Conservation (phyloP, 306 rosid species). For the Cucumis hystrix region DNA sequence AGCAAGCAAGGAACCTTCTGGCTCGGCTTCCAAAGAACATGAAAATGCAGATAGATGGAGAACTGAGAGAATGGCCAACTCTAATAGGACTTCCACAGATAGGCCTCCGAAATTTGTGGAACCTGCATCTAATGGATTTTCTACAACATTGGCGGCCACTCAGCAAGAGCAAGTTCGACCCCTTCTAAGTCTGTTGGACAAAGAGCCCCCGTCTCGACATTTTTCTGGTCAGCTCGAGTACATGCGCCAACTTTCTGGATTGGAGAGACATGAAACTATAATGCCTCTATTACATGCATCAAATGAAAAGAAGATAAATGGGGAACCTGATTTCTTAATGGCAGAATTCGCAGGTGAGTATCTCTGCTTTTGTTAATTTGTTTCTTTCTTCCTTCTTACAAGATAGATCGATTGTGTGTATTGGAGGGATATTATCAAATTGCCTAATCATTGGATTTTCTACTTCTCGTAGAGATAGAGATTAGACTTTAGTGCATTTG, state of each 20-base stretch:
- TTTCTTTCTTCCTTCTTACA: not conserved
- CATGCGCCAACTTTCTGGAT: slow-evolving; percentile 74
- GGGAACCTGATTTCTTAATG: slow-evolving; percentile 89
- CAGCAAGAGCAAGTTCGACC: slow-evolving; percentile 94
- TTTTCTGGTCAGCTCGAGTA: slow-evolving; percentile 94
- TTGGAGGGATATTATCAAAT: not conserved
- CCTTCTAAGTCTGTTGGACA: slow-evolving; percentile 93
- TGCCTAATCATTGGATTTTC: not conserved
- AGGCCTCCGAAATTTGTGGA: slow-evolving; percentile 55
- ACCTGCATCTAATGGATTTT: slow-evolving; percentile 52
- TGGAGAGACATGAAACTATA: slow-evolving; percentile 94
- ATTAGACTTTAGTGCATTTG: not conserved
- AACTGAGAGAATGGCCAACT: slow-evolving; percentile 37
- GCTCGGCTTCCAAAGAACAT: slow-evolving; percentile 32
- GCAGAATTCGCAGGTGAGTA: slow-evolving; percentile 89
- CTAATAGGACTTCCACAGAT: slow-evolving; percentile 64
- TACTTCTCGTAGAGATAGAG: not conserved
- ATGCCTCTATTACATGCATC: slow-evolving; percentile 87
- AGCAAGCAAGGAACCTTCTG: slow-evolving; percentile 44
- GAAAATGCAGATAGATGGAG: slow-evolving; percentile 58
- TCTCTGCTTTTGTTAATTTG: slow-evolving; percentile 6
- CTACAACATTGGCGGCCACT: slow-evolving; percentile 24
- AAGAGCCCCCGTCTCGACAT: slow-evolving; percentile 92
- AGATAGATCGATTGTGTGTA: not conserved
- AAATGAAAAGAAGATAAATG: slow-evolving; percentile 73